These are phyloP conservation scores for Cladosporium oxysporum DNA, from an alignment of 2,329 filamentous ascomycete species.

Conservation along the genomic window DNA sequence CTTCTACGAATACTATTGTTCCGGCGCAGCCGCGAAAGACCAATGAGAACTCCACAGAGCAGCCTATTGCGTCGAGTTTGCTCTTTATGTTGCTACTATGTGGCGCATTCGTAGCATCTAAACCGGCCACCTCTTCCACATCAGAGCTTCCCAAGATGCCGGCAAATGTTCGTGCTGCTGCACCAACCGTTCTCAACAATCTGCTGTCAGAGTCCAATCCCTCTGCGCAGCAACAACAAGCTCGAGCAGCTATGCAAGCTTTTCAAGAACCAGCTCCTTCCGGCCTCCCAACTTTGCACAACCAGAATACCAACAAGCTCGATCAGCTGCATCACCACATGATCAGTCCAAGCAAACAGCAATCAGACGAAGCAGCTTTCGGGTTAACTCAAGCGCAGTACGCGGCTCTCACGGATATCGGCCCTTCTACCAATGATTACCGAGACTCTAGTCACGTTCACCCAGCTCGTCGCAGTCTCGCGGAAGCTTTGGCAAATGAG, in stretches of 20 bases:
- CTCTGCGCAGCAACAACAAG: slow-evolving; percentile 9
- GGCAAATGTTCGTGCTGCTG: slow-evolving; percentile 77
- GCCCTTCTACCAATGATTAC: slow-evolving; percentile 56
- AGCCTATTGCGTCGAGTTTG: slow-evolving; percentile 74
- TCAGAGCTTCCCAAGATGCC: slow-evolving; percentile 75
- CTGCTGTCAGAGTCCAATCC: slow-evolving; percentile 75
- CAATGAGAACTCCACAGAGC: slow-evolving; percentile 41
- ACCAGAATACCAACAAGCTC: slow-evolving; percentile 30
- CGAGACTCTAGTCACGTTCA: slow-evolving; percentile 30
- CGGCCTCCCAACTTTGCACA: slow-evolving; percentile 17
- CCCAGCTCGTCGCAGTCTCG: slow-evolving; percentile 69
- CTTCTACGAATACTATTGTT: slow-evolving; percentile 26
- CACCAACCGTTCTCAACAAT: slow-evolving; percentile 74
- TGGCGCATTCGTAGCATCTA: slow-evolving; percentile 92
- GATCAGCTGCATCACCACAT: slow-evolving; percentile 49
- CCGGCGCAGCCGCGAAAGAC: slow-evolving; percentile 45
- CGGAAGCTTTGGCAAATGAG: slow-evolving; percentile 73
- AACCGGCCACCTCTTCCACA: slow-evolving; percentile 68
- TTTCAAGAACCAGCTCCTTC: slow-evolving; percentile 31
- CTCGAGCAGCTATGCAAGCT: slow-evolving; percentile 8
- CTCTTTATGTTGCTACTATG: slow-evolving; percentile 95
- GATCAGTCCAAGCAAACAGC: slow-evolving; percentile 70
- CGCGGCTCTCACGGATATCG: slow-evolving; percentile 73
- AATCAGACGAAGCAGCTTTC: slow-evolving; percentile 86
- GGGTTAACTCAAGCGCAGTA: slow-evolving; percentile 84